These are phyloP conservation scores for Phytophthora hibernalis DNA, from an alignment of 352 stramenopile genomes.

Conservation along the genomic window DNA sequence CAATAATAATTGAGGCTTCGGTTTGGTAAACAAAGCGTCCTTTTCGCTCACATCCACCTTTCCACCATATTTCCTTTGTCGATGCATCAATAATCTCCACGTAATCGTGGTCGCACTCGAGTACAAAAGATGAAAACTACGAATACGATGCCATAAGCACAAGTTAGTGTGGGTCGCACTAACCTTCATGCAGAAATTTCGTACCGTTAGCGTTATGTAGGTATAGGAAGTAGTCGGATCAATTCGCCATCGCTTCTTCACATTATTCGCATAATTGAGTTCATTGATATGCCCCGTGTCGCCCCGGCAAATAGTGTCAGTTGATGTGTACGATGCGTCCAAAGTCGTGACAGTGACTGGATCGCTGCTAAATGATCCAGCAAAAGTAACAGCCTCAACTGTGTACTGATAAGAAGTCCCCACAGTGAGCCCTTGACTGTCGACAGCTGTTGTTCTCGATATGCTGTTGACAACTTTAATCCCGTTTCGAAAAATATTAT, in stretches of 20 bases:
- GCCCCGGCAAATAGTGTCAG: constrained; percentile 32
- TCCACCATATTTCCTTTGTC: constrained; percentile 50
- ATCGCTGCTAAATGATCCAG: constrained; percentile 17
- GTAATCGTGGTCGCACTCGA: constrained; percentile 75
- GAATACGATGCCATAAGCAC: constrained; percentile 1
- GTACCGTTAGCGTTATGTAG: constrained; percentile 45
- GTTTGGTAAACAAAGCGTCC: constrained; percentile 53
- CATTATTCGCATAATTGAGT: constrained; percentile 45
- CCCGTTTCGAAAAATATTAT: constrained; percentile 47
- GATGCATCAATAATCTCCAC: constrained; percentile 48
- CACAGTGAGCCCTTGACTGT: background rate
- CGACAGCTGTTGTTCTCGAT: background rate
- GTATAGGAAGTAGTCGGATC: constrained; percentile 26
- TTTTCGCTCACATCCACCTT: constrained; percentile 54
- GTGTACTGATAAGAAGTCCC: constrained; percentile 31
- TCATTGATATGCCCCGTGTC: constrained; percentile 37
- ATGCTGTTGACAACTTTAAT: constrained; percentile 18
- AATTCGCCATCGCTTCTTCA: constrained; percentile 48
- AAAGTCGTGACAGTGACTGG: constrained; percentile 27
- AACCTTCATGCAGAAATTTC: background rate
- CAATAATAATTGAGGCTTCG: constrained; percentile 38
- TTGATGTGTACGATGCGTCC: constrained; percentile 1
- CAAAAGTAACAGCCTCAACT: constrained; percentile 20
- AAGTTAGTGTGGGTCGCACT: background rate
- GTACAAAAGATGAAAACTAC: constrained; percentile 51